Base-by-base conservation (phyloP, 495 filamentous ascomycete genomes). In the Parathielavia appendiculata region DNA sequence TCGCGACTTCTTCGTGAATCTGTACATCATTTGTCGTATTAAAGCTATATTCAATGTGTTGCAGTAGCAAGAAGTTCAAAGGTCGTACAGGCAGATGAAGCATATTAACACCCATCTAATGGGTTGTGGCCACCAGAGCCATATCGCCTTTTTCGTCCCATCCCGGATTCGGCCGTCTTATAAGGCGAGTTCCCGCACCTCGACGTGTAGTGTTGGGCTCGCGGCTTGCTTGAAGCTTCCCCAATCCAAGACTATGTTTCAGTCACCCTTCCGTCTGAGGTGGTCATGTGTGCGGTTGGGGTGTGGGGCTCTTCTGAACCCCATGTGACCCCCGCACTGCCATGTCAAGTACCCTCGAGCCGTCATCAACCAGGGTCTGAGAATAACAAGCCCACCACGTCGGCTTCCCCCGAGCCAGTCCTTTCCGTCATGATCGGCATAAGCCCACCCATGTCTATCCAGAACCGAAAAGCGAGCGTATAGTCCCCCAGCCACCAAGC, bases 401-500 rank as follows among this genome's bases (percentile, higher is more conserved):
- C 41, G 12, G 14, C 22, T 2, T 26, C 20, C 23, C 23, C 45
- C 3, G 34, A 38, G 34, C 34, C 48, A 10, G 3, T 16, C 34
- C 16, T 36, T 8, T 7, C 35, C 40, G n/a, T 55, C 41, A 34
- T 47, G 23, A 8, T 17, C 41, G 20, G 12, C 34, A 20, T 14
- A 32, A n/a, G 23, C 13, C 19, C 8, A 44, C 17, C 6, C 20
- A 20, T 44, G 3, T 11, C 38, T 38, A 19, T n/a, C 40, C 26
- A 34, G 35, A 13, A 32, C 40, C 5, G 36, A 32, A 30, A 55
- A 57, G 44, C 44, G 54, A 57, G 54, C 40, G 54, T 57, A 38
- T 38, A 36, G 46, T 7, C 17, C 32, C 49, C 32, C n/a, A 16
- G 19, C 39, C 39, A 14, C 45, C 54, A 5, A 57, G 53, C 53